Conservation (phyloP, 306 rosid species). For the Mucuna pruriens region DNA sequence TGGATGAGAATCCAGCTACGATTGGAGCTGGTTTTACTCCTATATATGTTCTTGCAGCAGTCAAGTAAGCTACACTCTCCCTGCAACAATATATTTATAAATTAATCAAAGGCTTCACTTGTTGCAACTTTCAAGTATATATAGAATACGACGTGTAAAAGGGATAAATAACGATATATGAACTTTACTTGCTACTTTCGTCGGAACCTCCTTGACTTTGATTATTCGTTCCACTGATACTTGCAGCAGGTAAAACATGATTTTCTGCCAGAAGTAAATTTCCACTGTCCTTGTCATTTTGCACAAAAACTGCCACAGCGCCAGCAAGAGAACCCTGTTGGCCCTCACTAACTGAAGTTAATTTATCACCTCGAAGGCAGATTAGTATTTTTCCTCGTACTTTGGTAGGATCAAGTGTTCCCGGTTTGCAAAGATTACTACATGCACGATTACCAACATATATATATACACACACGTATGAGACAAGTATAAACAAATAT, state of each 20-base stretch:
- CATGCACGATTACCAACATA: background rate
- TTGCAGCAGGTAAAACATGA: conserved; percentile 49
- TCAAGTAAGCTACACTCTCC: conserved; percentile 1
- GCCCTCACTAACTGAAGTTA: conserved; percentile 40
- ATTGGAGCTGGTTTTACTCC: conserved; percentile 55
- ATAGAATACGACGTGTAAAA: background rate
- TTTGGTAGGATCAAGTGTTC: conserved; percentile 55
- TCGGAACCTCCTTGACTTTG: background rate
- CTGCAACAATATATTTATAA: no score
- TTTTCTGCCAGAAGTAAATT: conserved; percentile 45
- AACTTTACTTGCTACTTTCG: background rate
- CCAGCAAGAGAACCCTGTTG: conserved; percentile 42
- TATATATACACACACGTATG: no score
- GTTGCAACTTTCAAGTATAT: background rate
- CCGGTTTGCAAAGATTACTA: conserved; percentile 44
- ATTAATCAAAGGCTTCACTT: background rate
- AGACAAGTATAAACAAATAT: no score
- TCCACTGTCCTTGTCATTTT: conserved; percentile 22
- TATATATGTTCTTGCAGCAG: conserved; percentile 39
- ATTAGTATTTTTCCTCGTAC: conserved; percentile 56
- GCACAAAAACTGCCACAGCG: conserved; percentile 56
- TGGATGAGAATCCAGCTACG: conserved; percentile 67
- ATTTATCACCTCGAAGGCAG: conserved; percentile 45
- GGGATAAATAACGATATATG: background rate
- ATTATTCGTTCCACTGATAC: background rate